A percentile compares a stretch with the other conserved stretches of the same genome.
Evolutionary conservation across 371 early-diverging fungal genomes (phyloP).

Genomic region (Haplosporangium sp.): DNA sequence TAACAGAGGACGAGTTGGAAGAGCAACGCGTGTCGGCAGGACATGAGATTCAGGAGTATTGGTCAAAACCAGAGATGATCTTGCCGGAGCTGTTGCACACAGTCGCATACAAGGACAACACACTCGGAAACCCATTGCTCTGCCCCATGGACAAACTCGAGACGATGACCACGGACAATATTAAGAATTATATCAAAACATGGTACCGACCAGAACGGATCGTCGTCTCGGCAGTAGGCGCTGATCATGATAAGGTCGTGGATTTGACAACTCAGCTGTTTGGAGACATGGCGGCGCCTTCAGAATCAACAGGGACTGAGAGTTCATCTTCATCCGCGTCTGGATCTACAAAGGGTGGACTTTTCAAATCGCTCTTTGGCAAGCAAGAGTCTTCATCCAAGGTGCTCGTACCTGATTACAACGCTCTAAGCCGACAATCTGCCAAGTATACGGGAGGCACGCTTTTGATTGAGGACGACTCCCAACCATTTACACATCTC

Average conservation of each 20-base stretch:
- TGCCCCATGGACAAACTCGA: constrained; percentile 77
- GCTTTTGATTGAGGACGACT: constrained; percentile 71
- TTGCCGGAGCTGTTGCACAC: constrained; percentile 90
- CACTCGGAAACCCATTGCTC: constrained; percentile 87
- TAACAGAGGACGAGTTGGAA: constrained; percentile 80
- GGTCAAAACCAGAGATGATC: constrained; percentile 86
- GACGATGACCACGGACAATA: constrained; percentile 72
- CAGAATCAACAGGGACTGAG: constrained; percentile 2
- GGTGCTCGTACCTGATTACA: constrained; percentile 20
- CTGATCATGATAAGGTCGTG: constrained; percentile 85
- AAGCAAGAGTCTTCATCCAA: constrained; percentile 13
- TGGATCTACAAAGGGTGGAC: constrained; percentile 32
- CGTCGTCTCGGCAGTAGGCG: constrained; percentile 91
- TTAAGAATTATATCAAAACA: constrained; percentile 75
- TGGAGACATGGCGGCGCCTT: constrained; percentile 61
- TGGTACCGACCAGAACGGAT: constrained; percentile 94
- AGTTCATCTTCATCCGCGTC: constrained; percentile 20
- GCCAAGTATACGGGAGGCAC: constrained; percentile 89
- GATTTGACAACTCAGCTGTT: constrained; percentile 75
- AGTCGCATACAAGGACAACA: constrained; percentile 83
- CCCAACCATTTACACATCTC: constrained; percentile 82
- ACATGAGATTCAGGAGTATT: constrained; percentile 90
- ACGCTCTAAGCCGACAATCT: constrained; percentile 43
- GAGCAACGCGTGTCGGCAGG: constrained; percentile 82
- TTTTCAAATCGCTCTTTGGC: constrained; percentile 48